These are phyloP conservation scores for Stereum hirsutum DNA, from an alignment of 1,284 basidiomycete species.

Conservation along the genomic window DNA sequence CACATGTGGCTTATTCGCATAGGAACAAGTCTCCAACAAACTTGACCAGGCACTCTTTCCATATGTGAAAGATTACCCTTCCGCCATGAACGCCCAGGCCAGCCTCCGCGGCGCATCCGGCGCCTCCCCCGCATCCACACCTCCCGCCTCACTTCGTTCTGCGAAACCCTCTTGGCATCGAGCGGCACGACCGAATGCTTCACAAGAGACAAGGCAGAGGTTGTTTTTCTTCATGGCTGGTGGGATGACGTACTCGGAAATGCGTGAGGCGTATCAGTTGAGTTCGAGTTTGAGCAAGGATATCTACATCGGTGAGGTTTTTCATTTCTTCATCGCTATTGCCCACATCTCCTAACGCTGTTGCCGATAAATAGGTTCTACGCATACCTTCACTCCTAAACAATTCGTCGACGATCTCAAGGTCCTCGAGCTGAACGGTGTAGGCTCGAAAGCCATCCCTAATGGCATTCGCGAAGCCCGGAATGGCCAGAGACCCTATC, in stretches of 20 bases:
- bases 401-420: conserved; percentile 83
- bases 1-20: conserved; percentile 5
- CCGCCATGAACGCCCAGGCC: conserved; percentile 26
- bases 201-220: conserved; percentile 66
- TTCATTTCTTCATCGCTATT: not conserved
- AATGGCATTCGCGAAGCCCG: conserved; percentile 58
- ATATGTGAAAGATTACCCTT: conserved; percentile 84
- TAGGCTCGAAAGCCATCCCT: conserved; percentile 63
- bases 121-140: conserved; percentile 24
- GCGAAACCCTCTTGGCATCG: conserved; percentile 83
- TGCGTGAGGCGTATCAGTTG: conserved; percentile 81
- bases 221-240: conserved; percentile 90
- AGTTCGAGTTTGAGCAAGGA: conserved; percentile 76
- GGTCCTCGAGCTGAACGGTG: conserved; percentile 71
- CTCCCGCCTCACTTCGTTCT: conserved; percentile 72
- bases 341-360: not conserved
- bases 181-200: conserved; percentile 43
- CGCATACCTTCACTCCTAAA: conserved; percentile 80
- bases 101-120: conserved; percentile 29
- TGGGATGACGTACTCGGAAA: conserved; percentile 95
- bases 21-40: conserved; percentile 79
- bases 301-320: conserved; percentile 74
- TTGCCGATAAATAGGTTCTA: conserved; percentile 58
- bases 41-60: conserved; percentile 82
- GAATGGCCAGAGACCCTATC: conserved; percentile 43